Percentiles rank a stretch among this genome's conserved stretches.
phyloP scores from a whole-genome alignment of 495 filamentous ascomycete species.

The Amniculicola lignicola region DNA sequence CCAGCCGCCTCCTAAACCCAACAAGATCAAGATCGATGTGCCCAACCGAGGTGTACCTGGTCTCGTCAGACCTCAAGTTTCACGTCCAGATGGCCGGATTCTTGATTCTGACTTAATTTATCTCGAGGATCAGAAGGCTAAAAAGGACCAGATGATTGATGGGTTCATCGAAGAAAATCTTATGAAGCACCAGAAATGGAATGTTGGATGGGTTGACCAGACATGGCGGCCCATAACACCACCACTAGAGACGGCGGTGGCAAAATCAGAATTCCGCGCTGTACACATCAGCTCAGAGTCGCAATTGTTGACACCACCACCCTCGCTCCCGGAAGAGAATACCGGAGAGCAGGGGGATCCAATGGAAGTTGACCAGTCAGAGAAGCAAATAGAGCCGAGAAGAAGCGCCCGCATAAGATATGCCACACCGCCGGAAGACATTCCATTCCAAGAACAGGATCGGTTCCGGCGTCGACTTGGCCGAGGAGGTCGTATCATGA shows the following conservation, averaged over 20 bases:
- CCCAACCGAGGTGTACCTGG: conserved; percentile 47
- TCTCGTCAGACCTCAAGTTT: conserved; percentile 34
- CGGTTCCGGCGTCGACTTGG: conserved; percentile 32
- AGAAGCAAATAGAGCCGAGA: conserved; percentile 19
- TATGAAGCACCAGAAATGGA: conserved; percentile 81
- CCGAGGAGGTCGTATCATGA: conserved; percentile 35
- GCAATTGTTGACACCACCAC: conserved; percentile 82
- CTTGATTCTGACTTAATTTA: conserved; percentile 72
- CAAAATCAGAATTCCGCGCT: conserved; percentile 66
- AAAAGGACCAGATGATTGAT: conserved; percentile 77
- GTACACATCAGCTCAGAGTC: conserved; percentile 71
- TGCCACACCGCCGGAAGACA: conserved; percentile 31
- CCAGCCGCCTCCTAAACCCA: conserved; percentile 44
- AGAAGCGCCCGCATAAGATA: conserved; percentile 22
- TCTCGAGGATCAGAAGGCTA: conserved; percentile 69
- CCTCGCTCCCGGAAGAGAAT: conserved; percentile 61
- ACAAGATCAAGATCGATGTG: conserved; percentile 55
- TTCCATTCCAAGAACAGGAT: conserved; percentile 14
- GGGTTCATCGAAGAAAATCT: conserved; percentile 76
- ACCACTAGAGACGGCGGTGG: conserved; percentile 55
- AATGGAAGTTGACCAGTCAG: conserved; percentile 13
- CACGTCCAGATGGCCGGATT: conserved; percentile 66
- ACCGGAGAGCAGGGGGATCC: conserved; percentile 38
- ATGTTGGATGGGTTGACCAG: conserved; percentile 75
- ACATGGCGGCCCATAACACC: conserved; percentile 79